phyloP scores from a whole-genome alignment of 495 filamentous ascomycete species.

The Aspergillus biplanus region DNA sequence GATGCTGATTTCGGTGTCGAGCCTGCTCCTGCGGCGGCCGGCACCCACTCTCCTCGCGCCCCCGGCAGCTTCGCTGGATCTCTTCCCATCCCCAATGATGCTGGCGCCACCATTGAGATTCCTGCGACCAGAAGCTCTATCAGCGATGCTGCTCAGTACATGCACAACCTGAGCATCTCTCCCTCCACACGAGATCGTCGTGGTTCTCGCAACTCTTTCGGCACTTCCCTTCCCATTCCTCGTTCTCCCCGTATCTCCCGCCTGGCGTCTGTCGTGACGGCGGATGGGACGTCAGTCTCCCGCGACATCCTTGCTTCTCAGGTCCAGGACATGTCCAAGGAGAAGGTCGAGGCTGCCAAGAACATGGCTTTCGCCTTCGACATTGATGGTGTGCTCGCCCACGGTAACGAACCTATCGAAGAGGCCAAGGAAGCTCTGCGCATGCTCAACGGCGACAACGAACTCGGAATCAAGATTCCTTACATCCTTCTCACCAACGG shows the following conservation, averaged over 20 bases:
- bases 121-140: slow-evolving; percentile 71
- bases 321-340: slow-evolving; percentile 70
- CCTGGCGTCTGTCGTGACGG: slow-evolving; percentile 56
- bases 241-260: slow-evolving; percentile 70
- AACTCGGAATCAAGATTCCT: slow-evolving; percentile 82
- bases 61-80: slow-evolving; percentile 33
- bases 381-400: slow-evolving; percentile 86
- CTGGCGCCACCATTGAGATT: slow-evolving; percentile 66
- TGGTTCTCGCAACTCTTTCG: slow-evolving; percentile 79
- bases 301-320: slow-evolving; percentile 73
- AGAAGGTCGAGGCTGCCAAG: slow-evolving; percentile 67
- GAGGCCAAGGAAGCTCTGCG: slow-evolving; percentile 85
- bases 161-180: slow-evolving; percentile 71
- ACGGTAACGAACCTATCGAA: slow-evolving; percentile 78
- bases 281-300: slow-evolving; percentile 53
- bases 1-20: slow-evolving; percentile 58
- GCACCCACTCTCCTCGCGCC: slow-evolving; percentile 33
- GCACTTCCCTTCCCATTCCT: slow-evolving; percentile 75
- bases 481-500: slow-evolving; percentile 96
- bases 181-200: slow-evolving; percentile 70
- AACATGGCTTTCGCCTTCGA: slow-evolving; percentile 89
- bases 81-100: slow-evolving; percentile 53
- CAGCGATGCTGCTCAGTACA: slow-evolving; percentile 68
- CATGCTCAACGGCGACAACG: slow-evolving; percentile 82
- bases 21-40: slow-evolving; percentile 39